Percentiles rank a stretch among this genome's conserved stretches.
These are phyloP conservation scores for Pythium volutum DNA, from an alignment of 352 stramenopile genomes.

Conservation along the genomic window DNA sequence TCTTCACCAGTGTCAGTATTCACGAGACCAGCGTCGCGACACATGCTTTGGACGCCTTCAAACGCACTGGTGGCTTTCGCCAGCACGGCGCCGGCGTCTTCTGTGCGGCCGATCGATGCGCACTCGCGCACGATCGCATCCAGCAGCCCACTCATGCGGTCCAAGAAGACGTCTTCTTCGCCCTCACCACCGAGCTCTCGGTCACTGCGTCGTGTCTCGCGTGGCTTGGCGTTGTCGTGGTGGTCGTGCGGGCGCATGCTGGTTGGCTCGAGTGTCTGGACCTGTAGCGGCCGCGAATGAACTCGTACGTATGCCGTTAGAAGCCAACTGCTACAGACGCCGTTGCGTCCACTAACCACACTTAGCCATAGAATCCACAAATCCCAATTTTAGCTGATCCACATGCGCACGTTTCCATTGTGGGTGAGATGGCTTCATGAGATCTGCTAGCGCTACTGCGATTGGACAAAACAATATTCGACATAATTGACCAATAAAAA, in stretches of 20 bases:
- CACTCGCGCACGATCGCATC: conserved; percentile 23
- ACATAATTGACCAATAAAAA: conserved; percentile 19
- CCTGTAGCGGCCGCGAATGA: no score
- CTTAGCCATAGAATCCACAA: no score
- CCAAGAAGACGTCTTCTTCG: conserved; percentile 24
- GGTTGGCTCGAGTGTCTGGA: neutral
- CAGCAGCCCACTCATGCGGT: conserved; percentile 18
- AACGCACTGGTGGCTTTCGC: conserved; percentile 18
- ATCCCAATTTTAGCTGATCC: no score
- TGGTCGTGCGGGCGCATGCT: conserved; percentile 8
- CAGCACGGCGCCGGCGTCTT: conserved; percentile 8
- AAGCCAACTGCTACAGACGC: no score
- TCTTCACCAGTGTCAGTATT: neutral
- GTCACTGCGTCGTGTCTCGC: neutral
- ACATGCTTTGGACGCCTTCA: conserved; percentile 23
- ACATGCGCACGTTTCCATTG: neutral
- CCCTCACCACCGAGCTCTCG: neutral
- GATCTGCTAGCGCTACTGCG: neutral
- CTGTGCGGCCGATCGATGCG: conserved; percentile 8
- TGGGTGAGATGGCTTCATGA: neutral
- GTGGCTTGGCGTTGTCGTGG: conserved; percentile 7
- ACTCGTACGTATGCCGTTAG: no score
- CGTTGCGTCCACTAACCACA: no score
- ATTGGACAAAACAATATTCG: conserved; percentile 13
- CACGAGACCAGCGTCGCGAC: conserved; percentile 23